These are phyloP conservation scores for Boletus chippewaensis DNA, from an alignment of 1,284 basidiomycete genomes.

Conservation along the genomic window DNA sequence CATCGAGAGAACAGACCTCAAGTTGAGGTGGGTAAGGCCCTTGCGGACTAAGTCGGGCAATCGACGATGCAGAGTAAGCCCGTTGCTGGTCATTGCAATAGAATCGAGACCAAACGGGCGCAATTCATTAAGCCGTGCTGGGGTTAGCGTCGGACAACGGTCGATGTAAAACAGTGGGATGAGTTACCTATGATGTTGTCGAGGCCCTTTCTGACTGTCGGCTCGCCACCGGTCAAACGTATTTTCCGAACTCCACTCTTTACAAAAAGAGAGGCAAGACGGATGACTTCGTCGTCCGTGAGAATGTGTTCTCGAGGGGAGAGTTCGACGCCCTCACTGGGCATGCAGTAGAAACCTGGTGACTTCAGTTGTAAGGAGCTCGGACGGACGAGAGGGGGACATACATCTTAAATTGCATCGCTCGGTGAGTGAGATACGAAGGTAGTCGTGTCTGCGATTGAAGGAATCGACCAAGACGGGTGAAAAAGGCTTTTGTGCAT, in stretches of 20 bases:
- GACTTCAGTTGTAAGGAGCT: not conserved
- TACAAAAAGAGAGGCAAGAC: conserved; percentile 74
- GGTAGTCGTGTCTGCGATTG: conserved; percentile 69
- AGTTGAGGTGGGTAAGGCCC: conserved; percentile 78
- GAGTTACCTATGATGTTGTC: conserved; percentile 58
- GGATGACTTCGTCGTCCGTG: conserved; percentile 70
- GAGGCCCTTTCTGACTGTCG: conserved; percentile 78
- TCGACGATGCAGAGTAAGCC: conserved; percentile 67
- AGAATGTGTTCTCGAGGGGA: conserved; percentile 66
- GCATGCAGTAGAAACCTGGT: conserved; percentile 88
- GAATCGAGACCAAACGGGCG: conserved; percentile 59
- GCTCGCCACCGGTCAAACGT: conserved; percentile 83
- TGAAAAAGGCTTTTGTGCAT: conserved; percentile 42
- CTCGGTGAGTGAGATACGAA: conserved; percentile 83
- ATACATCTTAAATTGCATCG: conserved; percentile 81
- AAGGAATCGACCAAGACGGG: conserved; percentile 62
- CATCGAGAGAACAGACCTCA: conserved; percentile 46
- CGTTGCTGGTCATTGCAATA: conserved; percentile 85
- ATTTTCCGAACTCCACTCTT: conserved; percentile 81
- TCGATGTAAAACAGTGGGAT: not conserved
- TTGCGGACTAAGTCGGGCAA: conserved; percentile 61
- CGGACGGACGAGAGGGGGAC: conserved; percentile 18
- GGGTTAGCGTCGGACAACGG: conserved; percentile 15
- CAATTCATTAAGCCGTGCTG: conserved; percentile 53
- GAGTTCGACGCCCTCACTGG: conserved; percentile 70